Percentiles rank a stretch among this genome's conserved stretches.
These are phyloP conservation scores for Colletotrichum somersetense DNA, from an alignment of 2,329 filamentous ascomycete genomes.

Conservation along the genomic window DNA sequence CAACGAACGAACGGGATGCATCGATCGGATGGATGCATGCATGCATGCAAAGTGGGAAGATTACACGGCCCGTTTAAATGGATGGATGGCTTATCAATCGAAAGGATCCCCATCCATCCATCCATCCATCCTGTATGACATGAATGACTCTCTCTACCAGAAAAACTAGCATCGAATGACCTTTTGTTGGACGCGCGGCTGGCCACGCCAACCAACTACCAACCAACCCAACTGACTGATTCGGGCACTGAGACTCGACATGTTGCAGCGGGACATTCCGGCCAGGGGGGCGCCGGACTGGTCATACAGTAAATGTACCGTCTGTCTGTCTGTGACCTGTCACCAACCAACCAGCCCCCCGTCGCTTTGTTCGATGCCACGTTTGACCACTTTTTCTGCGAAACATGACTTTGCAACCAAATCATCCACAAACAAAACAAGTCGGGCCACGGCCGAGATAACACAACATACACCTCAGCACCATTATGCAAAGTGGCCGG, in stretches of 20 bases:
- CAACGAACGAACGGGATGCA: too few species aligned
- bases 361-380: neutral
- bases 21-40: too few species aligned
- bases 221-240: too few species aligned
- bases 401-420: neutral
- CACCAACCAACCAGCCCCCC: neutral
- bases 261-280: slow-evolving; percentile 28
- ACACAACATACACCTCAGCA: neutral
- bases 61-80: too few species aligned
- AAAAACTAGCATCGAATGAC: neutral
- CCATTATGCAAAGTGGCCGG: slow-evolving; percentile 5
- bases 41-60: too few species aligned
- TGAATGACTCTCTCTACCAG: neutral
- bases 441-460: neutral
- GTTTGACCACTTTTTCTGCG: neutral
- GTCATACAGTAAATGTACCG: too few species aligned
- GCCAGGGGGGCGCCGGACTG: slow-evolving; percentile 2
- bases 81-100: slow-evolving; percentile 24
- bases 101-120: neutral
- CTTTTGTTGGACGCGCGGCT: slow-evolving; percentile 18
- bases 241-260: slow-evolving; percentile 33
- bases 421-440: neutral
- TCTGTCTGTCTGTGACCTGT: slow-evolving; percentile 5
- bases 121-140: neutral
- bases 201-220: neutral